A percentile compares a stretch with the other conserved stretches of the same genome.
Conservation (phyloP, 768 basidiomycete species). For the Clavaria fumosa region DNA sequence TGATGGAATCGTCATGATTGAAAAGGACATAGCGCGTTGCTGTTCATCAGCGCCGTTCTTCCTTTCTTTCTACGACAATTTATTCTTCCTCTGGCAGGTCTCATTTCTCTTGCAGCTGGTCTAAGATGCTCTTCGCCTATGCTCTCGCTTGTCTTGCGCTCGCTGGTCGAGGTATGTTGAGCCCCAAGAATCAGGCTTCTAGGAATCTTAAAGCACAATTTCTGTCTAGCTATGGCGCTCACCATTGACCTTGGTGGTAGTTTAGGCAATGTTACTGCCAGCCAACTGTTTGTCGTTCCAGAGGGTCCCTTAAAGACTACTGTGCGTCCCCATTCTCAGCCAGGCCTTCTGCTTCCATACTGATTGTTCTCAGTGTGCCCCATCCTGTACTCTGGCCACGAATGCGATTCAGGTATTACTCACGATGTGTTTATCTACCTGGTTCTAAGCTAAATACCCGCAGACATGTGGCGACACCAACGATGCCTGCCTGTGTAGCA, state of each 20-base stretch:
- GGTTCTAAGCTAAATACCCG: not conserved
- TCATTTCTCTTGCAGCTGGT: conserved; percentile 3
- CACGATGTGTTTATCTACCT: conserved; percentile 5
- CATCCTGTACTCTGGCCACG: conserved; percentile 12
- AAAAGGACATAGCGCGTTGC: not conserved
- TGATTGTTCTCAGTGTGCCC: not conserved
- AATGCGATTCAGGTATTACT: conserved; percentile 15
- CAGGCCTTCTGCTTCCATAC: not conserved
- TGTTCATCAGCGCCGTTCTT: not conserved
- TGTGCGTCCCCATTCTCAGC: not conserved
- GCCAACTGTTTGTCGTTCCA: conserved; percentile 1
- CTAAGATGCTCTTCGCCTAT: conserved; percentile 3
- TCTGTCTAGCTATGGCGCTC: conserved; percentile 6
- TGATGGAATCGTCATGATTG: too few relatives aligned
- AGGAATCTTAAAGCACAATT: not conserved
- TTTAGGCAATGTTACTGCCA: conserved; percentile 5
- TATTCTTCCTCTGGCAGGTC: conserved; percentile 10
- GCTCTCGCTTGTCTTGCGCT: conserved; percentile 7
- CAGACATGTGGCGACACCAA: conserved; percentile 26
- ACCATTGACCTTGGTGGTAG: conserved; percentile 4
- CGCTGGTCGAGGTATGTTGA: conserved; percentile 9
- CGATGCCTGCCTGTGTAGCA: conserved; percentile 39
- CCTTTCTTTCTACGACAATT: too few relatives aligned
- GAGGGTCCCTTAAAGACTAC: not conserved
- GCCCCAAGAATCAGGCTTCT: too few relatives aligned